These are phyloP conservation scores for Acorus calamus DNA, from an alignment of 106 monocot genomes.

Conservation along the genomic window DNA sequence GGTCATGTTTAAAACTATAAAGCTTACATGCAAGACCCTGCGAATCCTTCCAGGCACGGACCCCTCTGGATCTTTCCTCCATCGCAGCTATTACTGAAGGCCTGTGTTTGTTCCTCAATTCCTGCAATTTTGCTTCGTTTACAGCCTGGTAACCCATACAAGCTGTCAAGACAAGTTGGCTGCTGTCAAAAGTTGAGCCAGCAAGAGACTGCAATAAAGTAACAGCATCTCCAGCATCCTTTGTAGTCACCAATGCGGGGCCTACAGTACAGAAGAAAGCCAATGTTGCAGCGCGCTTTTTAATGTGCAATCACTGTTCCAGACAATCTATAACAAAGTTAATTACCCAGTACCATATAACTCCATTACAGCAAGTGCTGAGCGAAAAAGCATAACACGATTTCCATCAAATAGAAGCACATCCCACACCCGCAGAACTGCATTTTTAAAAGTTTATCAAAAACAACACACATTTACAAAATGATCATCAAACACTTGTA, in stretches of 20 bases:
- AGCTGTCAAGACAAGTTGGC: slow-evolving; percentile 88
- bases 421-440: slow-evolving; percentile 97
- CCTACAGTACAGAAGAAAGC: slow-evolving; percentile 30
- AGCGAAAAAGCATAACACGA: slow-evolving; percentile 76
- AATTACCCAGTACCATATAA: slow-evolving; percentile 78
- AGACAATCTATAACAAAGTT: background rate
- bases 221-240: slow-evolving; percentile 96
- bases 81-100: slow-evolving; percentile 52
- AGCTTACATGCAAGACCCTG: slow-evolving; percentile 72
- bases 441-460: slow-evolving; percentile 6
- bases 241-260: slow-evolving; percentile 78
- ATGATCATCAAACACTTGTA: too few relatives aligned
- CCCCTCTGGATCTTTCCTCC: slow-evolving; percentile 75
- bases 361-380: slow-evolving; percentile 87
- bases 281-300: too few relatives aligned
- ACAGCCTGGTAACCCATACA: slow-evolving; percentile 87
- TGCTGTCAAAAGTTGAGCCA: slow-evolving; percentile 94
- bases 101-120: slow-evolving; percentile 63
- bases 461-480: background rate
- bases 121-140: slow-evolving; percentile 51
- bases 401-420: slow-evolving; percentile 94
- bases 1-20: slow-evolving; percentile 87
- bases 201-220: slow-evolving; percentile 86
- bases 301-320: too few relatives aligned
- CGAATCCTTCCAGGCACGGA: slow-evolving; percentile 51